These are phyloP conservation scores for Lyophyllum shimeji DNA, from an alignment of 768 basidiomycete species.

Conservation along the genomic window DNA sequence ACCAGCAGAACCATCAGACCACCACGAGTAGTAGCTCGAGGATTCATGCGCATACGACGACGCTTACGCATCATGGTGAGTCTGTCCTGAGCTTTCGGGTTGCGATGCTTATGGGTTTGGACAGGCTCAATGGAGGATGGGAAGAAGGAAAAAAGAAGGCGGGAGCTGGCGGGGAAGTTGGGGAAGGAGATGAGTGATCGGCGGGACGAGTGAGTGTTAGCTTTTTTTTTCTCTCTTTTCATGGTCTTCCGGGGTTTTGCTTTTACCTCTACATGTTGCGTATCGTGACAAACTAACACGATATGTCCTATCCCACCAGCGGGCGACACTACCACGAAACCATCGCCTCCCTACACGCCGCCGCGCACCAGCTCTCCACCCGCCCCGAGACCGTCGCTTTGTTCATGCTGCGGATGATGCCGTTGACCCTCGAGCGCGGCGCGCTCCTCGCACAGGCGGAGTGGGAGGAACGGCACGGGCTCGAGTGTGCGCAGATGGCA, in stretches of 20 bases:
- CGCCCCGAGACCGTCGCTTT: conserved; percentile 64
- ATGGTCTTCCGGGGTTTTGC: conserved; percentile 2
- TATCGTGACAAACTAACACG: neutral
- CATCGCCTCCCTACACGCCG: conserved; percentile 57
- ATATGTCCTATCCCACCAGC: conserved; percentile 30
- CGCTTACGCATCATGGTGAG: conserved; percentile 11
- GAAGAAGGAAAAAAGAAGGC: conserved; percentile 66
- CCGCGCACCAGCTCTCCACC: conserved; percentile 61
- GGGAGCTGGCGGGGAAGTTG: conserved; percentile 67
- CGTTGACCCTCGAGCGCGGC: conserved; percentile 73
- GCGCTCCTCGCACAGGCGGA: conserved; percentile 67
- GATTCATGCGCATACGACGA: conserved; percentile 35
- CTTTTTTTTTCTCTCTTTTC: conserved; percentile 1
- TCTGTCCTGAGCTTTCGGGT: neutral
- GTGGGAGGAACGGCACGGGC: conserved; percentile 66
- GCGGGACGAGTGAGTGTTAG: conserved; percentile 63
- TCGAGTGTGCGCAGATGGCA: conserved; percentile 65
- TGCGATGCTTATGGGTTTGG: too few species aligned
- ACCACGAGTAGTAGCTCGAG: conserved; percentile 37
- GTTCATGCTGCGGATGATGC: conserved; percentile 73
- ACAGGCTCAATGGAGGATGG: conserved; percentile 31
- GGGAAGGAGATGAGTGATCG: conserved; percentile 75
- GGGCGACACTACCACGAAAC: conserved; percentile 63
- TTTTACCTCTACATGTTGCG: neutral
- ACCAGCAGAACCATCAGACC: conserved; percentile 12